Percentiles rank a stretch among this genome's conserved stretches.
These are phyloP conservation scores for Candida broadrunensis DNA, from an alignment of 805 yeast genomes.

Conservation along the genomic window DNA sequence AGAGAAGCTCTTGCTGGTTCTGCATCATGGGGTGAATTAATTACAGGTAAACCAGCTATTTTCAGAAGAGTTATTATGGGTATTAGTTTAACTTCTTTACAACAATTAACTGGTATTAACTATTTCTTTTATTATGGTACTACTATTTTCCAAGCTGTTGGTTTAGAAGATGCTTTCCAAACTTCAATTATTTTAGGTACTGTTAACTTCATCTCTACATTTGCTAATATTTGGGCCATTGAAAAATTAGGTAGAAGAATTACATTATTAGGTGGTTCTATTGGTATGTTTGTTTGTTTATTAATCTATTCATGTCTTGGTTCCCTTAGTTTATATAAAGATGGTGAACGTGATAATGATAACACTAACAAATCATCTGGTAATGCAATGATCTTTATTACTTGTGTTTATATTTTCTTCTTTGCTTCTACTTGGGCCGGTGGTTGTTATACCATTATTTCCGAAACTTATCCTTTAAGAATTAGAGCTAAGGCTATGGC, in stretches of 20 bases:
- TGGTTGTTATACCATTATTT: constrained; percentile 58
- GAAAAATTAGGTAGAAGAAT: constrained; percentile 51
- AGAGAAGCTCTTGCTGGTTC: constrained; percentile 60
- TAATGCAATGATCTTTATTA: constrained; percentile 56
- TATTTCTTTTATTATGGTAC: constrained; percentile 64
- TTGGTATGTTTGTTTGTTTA: constrained; percentile 55
- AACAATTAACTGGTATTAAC: constrained; percentile 61
- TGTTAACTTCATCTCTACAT: constrained; percentile 54
- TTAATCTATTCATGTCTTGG: constrained; percentile 62
- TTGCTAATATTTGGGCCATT: constrained; percentile 47
- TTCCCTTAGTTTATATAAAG: constrained; percentile 41
- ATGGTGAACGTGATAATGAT: constrained; percentile 30
- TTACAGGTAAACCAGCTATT: constrained; percentile 64
- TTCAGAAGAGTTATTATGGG: constrained; percentile 56
- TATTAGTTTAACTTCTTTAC: constrained; percentile 53
- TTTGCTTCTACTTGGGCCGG: constrained; percentile 80
- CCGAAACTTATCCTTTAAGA: constrained; percentile 66
- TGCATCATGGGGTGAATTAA: constrained; percentile 62
- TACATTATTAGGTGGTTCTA: constrained; percentile 42
- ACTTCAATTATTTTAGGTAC: constrained; percentile 55
- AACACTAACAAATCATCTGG: constrained; percentile 39
- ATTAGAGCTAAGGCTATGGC: constrained; percentile 61
- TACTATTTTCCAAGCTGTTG: constrained; percentile 50
- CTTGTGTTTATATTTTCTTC: constrained; percentile 60
- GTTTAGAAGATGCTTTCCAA: constrained; percentile 50